Percentiles rank a stretch among this genome's conserved stretches.
Evolutionary conservation across 768 basidiomycete genomes (phyloP).

Genomic region (Thelephora ganbajun): DNA sequence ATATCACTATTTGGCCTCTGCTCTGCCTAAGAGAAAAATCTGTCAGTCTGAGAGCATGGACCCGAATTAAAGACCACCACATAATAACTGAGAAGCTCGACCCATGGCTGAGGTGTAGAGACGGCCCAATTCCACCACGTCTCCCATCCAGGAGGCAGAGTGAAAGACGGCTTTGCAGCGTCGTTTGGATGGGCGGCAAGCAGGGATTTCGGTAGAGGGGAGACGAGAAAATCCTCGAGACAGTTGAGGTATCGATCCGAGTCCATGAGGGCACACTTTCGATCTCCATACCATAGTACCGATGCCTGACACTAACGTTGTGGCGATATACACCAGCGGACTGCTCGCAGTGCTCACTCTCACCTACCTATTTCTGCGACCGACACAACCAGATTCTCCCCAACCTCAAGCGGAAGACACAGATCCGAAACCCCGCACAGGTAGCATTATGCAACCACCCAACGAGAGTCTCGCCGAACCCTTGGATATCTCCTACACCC

Average conservation of each 20-base stretch:
- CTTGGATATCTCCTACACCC: conserved; percentile 67
- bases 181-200: conserved; percentile 38
- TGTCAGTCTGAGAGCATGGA: not conserved
- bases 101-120: not conserved
- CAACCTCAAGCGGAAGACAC: not conserved
- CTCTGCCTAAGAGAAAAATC: conserved; percentile 4
- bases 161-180: conserved; percentile 9
- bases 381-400: too few species aligned
- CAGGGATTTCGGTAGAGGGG: conserved; percentile 17
- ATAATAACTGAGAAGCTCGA: not conserved
- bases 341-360: too few species aligned
- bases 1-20: not conserved
- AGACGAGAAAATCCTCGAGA: not conserved
- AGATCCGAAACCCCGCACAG: not conserved
- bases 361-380: too few species aligned
- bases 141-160: conserved; percentile 13
- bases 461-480: conserved; percentile 49
- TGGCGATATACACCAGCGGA: too few species aligned
- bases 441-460: conserved; percentile 56
- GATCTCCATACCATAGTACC: too few species aligned
- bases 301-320: too few species aligned
- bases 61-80: not conserved
- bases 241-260: not conserved
- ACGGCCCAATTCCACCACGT: conserved; percentile 26
- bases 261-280: too few species aligned